Conservation (phyloP, 2,329 filamentous ascomycete species). For the Botrytis deweyae region DNA sequence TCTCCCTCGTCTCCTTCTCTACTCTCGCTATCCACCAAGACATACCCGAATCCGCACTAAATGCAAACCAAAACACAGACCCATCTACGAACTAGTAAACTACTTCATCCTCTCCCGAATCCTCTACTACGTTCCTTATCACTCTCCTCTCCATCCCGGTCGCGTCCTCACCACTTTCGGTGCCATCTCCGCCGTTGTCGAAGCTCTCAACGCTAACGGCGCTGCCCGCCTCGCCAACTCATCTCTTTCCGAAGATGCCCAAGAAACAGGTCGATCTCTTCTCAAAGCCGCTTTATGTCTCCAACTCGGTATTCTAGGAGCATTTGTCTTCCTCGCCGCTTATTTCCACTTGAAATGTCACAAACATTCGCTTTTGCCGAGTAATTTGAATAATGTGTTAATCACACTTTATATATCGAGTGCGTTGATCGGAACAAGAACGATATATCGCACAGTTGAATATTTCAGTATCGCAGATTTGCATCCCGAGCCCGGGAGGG, state of each 20-base stretch:
- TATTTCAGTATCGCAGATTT: constrained; percentile 52
- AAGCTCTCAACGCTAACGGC: constrained; percentile 50
- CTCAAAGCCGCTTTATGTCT: constrained; percentile 53
- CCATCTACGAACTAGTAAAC: constrained; percentile 60
- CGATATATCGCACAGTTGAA: constrained; percentile 59
- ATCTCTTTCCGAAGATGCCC: constrained; percentile 42
- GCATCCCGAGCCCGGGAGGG: constrained; percentile 39
- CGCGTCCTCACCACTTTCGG: constrained; percentile 49
- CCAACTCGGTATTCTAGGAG: constrained; percentile 53
- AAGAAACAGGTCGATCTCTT: constrained; percentile 47
- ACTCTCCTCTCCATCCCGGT: constrained; percentile 51
- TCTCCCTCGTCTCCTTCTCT: not conserved
- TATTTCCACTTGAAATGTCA: constrained; percentile 50
- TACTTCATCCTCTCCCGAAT: constrained; percentile 61
- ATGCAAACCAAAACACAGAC: constrained; percentile 41
- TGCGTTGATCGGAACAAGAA: constrained; percentile 51
- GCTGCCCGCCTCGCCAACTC: constrained; percentile 50
- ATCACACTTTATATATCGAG: constrained; percentile 53
- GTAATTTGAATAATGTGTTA: constrained; percentile 40
- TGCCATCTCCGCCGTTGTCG: constrained; percentile 48
- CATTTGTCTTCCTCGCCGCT: constrained; percentile 50
- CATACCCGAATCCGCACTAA: not conserved
- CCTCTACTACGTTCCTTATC: constrained; percentile 60
- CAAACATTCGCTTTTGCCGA: constrained; percentile 37
- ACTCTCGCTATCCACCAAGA: not conserved